These are phyloP conservation scores for Metschnikowia santaceciliae DNA, from an alignment of 805 yeast genomes.

Conservation along the genomic window DNA sequence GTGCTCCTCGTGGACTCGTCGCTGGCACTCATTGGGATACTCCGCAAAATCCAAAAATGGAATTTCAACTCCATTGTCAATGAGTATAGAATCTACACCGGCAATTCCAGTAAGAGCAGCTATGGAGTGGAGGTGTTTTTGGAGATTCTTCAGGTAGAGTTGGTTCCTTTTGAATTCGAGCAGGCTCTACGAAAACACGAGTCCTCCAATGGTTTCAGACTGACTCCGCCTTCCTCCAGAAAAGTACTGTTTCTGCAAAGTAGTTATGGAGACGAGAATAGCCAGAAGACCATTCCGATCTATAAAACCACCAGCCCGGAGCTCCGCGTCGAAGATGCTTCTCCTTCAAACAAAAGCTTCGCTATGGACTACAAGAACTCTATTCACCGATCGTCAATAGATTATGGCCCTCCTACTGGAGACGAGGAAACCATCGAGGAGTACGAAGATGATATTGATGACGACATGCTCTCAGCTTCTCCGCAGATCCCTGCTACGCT, in stretches of 20 bases:
- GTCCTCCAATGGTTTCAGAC: not conserved
- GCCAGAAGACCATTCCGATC: not conserved
- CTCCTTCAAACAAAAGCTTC: not conserved
- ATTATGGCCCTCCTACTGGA: constrained; percentile 10
- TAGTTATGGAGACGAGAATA: not conserved
- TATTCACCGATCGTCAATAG: constrained; percentile 3
- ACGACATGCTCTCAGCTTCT: constrained; percentile 51
- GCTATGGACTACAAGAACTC: not conserved
- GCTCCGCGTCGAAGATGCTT: not conserved
- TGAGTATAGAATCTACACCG: constrained; percentile 71
- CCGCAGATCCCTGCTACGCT: constrained; percentile 68
- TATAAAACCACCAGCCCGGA: not conserved
- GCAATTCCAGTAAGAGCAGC: constrained; percentile 64
- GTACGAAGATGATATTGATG: constrained; percentile 40
- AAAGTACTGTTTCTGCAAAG: constrained; percentile 5
- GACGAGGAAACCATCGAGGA: constrained; percentile 28
- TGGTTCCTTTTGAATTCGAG: constrained; percentile 40
- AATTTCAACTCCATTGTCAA: constrained; percentile 75
- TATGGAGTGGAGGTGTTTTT: constrained; percentile 79
- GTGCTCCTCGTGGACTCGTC: constrained; percentile 75
- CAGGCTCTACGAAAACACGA: constrained; percentile 17
- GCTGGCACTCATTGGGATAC: constrained; percentile 72
- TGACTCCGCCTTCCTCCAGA: not conserved
- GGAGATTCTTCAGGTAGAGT: constrained; percentile 62
- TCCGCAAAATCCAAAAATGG: constrained; percentile 87